These are phyloP conservation scores for Zelonia costaricensis DNA, from an alignment of 208 protist genomes.

Conservation along the genomic window DNA sequence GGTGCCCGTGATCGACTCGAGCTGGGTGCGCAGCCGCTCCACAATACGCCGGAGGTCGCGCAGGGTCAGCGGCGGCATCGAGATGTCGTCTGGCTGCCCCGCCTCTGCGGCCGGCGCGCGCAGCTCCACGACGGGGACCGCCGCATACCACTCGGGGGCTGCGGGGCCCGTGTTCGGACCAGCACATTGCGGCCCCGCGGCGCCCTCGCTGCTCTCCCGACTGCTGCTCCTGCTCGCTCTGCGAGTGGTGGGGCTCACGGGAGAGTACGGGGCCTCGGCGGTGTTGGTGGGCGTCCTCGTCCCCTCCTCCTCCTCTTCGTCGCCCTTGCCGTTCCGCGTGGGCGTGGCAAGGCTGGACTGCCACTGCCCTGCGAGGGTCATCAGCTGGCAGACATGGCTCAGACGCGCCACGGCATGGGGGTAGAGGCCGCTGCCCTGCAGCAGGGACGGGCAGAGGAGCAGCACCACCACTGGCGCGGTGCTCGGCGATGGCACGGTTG, in stretches of 20 bases:
- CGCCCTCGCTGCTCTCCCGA: background rate
- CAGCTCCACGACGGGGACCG: constrained; percentile 23
- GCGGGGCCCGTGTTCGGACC: background rate
- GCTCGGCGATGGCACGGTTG: too few species aligned
- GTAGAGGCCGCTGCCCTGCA: constrained; percentile 20
- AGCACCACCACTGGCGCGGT: constrained; percentile 17
- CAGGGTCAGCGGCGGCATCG: constrained; percentile 16
- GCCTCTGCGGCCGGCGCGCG: background rate
- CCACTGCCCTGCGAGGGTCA: constrained; percentile 14
- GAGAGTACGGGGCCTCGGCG: too few species aligned
- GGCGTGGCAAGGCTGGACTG: background rate
- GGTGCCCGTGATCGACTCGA: background rate
- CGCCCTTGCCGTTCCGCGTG: background rate
- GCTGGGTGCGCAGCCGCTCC: constrained; percentile 1
- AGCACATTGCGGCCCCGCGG: background rate
- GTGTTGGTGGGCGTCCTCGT: too few species aligned
- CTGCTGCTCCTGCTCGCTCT: background rate
- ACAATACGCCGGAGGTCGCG: constrained; percentile 14
- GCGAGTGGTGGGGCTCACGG: background rate
- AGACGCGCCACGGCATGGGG: constrained; percentile 12
- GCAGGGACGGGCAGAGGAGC: constrained; percentile 24
- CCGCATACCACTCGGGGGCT: constrained; percentile 9
- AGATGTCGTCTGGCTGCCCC: constrained; percentile 11
- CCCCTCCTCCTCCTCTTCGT: too few species aligned
- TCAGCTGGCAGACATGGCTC: constrained; percentile 21